These are phyloP conservation scores for Diplodia sapinea DNA, from an alignment of 2,329 filamentous ascomycete genomes.

Conservation along the genomic window DNA sequence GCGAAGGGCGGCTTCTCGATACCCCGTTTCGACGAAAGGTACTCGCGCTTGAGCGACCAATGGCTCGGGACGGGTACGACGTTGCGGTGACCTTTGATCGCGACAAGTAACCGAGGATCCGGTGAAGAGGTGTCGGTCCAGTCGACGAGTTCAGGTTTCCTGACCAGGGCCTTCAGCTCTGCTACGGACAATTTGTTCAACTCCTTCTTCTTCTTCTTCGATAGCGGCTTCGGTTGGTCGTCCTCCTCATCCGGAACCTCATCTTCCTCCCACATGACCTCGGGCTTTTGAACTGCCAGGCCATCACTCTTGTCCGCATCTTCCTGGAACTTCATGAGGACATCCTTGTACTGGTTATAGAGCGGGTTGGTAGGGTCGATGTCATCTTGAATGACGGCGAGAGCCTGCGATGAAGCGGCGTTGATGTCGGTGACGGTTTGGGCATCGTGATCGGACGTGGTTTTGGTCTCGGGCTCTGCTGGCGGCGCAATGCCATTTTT, in stretches of 20 bases:
- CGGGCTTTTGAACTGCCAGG: slow-evolving; percentile 67
- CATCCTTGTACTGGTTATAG: slow-evolving; percentile 80
- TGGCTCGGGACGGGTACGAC: slow-evolving; percentile 92
- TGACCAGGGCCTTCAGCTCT: slow-evolving; percentile 89
- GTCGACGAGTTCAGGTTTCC: slow-evolving; percentile 91
- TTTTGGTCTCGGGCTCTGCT: slow-evolving; percentile 37
- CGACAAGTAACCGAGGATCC: slow-evolving; percentile 85
- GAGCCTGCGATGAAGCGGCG: slow-evolving; percentile 41
- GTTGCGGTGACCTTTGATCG: slow-evolving; percentile 94
- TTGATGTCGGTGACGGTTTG: slow-evolving; percentile 40
- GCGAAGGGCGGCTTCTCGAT: slow-evolving; percentile 95
- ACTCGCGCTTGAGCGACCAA: slow-evolving; percentile 96
- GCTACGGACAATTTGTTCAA: slow-evolving; percentile 92
- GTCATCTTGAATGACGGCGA: slow-evolving; percentile 51
- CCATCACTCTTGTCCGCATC: slow-evolving; percentile 66
- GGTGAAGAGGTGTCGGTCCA: slow-evolving; percentile 95
- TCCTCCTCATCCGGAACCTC: slow-evolving; percentile 84
- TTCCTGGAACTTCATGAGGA: slow-evolving; percentile 75
- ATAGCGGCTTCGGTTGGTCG: slow-evolving; percentile 70
- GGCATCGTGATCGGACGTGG: slow-evolving; percentile 32
- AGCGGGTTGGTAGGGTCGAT: slow-evolving; percentile 74
- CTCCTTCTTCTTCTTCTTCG: slow-evolving; percentile 93
- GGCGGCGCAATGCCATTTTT: slow-evolving; percentile 39
- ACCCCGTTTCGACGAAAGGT: slow-evolving; percentile 93
- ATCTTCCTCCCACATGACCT: slow-evolving; percentile 83